phyloP scores from a whole-genome alignment of 2,329 filamentous ascomycete genomes.

The Rhynchosporium graminicola region DNA sequence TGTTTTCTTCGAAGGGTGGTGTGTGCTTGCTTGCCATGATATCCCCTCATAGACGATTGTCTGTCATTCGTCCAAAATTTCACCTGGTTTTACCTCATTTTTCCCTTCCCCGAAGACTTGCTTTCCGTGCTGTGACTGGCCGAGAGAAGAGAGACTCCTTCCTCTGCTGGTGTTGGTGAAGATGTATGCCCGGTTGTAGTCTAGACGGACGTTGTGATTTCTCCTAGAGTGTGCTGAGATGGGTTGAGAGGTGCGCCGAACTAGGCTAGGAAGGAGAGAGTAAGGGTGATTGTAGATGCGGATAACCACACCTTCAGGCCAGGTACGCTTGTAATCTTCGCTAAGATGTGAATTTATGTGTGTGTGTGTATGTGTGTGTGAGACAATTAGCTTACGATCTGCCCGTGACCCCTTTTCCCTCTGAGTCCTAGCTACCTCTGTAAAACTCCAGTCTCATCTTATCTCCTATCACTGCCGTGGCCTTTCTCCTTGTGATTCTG shows the following conservation, averaged over 20 bases:
- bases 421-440: no score
- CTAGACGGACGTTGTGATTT: neutral
- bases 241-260: neutral
- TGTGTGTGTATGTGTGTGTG: neutral
- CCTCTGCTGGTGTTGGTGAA: neutral
- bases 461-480: no score
- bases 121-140: neutral
- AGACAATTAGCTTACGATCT: neutral
- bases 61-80: neutral
- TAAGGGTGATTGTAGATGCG: neutral
- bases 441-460: no score
- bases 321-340: no score
- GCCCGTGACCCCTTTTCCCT: no score
- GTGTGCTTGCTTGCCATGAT: neutral
- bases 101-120: neutral
- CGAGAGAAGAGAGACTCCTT: neutral
- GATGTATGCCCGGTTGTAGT: constrained; percentile 8
- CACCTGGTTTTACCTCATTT: neutral
- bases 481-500: no score
- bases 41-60: neutral
- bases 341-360: no score
- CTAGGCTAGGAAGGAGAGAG: no score
- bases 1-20: neutral
- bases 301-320: neutral
- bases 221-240: neutral